phyloP scores from a whole-genome alignment of 1,139 yeast species.

The Suhomyces kunorum region DNA sequence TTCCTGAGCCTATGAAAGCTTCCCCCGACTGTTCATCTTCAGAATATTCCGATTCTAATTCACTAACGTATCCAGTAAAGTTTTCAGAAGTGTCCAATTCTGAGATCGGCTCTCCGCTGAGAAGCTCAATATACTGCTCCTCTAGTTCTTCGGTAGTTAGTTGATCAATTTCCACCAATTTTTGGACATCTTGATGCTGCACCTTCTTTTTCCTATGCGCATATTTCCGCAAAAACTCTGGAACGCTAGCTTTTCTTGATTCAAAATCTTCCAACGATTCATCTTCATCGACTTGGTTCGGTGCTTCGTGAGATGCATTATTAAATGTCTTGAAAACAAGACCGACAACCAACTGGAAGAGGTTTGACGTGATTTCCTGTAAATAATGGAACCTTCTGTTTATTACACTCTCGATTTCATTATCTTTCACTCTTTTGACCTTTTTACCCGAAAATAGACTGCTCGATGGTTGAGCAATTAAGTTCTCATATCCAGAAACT shows the following conservation, averaged over 20 bases:
- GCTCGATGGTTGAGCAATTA: constrained; percentile 33
- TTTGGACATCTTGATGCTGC: background rate
- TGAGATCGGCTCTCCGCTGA: constrained; percentile 35
- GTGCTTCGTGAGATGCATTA: background rate
- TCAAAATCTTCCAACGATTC: constrained; percentile 28
- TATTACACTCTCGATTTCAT: constrained; percentile 24
- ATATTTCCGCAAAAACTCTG: constrained; percentile 28
- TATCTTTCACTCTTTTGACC: constrained; percentile 4
- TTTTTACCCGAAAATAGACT: constrained; percentile 22
- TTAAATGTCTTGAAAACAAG: background rate
- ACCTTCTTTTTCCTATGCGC: constrained; percentile 17
- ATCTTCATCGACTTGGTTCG: background rate
- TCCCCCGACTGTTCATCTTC: constrained; percentile 16
- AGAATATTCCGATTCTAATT: constrained; percentile 23
- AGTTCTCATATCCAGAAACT: constrained; percentile 35
- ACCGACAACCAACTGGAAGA: constrained; percentile 30
- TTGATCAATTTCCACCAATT: constrained; percentile 19
- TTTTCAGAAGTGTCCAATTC: constrained; percentile 53
- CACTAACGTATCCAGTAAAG: constrained; percentile 24
- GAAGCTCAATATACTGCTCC: constrained; percentile 25
- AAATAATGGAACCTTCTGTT: constrained; percentile 24
- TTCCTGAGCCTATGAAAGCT: background rate
- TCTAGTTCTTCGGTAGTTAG: constrained; percentile 27
- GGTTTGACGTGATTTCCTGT: constrained; percentile 21
- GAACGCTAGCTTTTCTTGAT: constrained; percentile 23